Base-by-base conservation (phyloP, 192 early-diverging fungal genomes). In the Rhizophagus sp. region DNA sequence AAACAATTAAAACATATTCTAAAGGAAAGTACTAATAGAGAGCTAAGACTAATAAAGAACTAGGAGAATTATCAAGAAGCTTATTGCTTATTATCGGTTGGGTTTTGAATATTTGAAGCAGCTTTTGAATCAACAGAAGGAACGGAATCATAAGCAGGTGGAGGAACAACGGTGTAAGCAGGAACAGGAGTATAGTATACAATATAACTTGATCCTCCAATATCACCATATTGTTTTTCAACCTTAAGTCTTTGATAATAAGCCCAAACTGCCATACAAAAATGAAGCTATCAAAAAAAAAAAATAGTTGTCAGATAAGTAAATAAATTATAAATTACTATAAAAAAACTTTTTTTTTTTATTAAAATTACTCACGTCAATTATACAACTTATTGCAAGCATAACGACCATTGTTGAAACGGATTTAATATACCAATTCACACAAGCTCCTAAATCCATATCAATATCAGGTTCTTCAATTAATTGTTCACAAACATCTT, bases 251-350 rank as follows among this genome's bases (percentile, higher is more conserved):
- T 68, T 47, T 79, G 65, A 62, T 79, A 79, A 71, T 79, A 79
- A 61, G 78, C 78, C 78, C 78, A 79, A 8, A 79, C 78, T 22
- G 78, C 78, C 63, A 79, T 41, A 62, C 78, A 79, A 22, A 79
- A 79, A 36, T 79, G 78, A 44, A 79, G 67, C 78, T 79, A 68
- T n/a, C 3, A 30, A 76, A 13, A 68, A 30, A 50, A 62, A 33
- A 67, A 49, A 39, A 34, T 17, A 8, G 6, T 47, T 50, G 8
- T 52, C 3, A 49, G n/a, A 30, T 30, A 22, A 71, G 1, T 19
- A 2, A 41, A 34, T 1, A 3, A 41, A n/a, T 44, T 22, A n/a
- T 24, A 34, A 57, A 61, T 44, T 30, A 10, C 22, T 17, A 27
- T 4, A 33, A 64, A 4, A 27, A 27, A 49, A 49, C 25, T 44